Evolutionary conservation across 129 eudicot genomes (phyloP).

Genomic region (Lonicera japonica): DNA sequence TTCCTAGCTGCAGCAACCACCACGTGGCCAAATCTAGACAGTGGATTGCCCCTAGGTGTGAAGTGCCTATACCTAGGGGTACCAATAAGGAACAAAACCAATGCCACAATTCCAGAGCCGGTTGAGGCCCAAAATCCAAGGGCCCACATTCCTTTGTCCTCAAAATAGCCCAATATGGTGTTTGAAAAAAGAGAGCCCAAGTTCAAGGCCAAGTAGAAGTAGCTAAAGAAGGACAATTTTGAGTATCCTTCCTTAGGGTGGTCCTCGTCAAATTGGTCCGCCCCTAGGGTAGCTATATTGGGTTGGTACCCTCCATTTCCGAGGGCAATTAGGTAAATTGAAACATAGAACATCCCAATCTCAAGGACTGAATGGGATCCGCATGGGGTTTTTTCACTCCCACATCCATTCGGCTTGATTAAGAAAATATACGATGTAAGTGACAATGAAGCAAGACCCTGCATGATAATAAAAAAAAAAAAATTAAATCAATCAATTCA

Average conservation of each 20-base stretch:
- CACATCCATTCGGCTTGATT: slow-evolving; percentile 70
- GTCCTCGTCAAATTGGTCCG: slow-evolving; percentile 82
- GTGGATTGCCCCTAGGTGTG: slow-evolving; percentile 57
- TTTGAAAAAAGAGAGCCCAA: slow-evolving; percentile 81
- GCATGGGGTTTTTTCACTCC: slow-evolving; percentile 41
- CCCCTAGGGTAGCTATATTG: slow-evolving; percentile 79
- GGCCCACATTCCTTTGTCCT: slow-evolving; percentile 66
- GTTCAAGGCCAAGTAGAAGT: slow-evolving; percentile 78
- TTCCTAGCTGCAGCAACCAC: slow-evolving; percentile 53
- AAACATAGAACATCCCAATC: slow-evolving; percentile 45
- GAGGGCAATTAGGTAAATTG: slow-evolving; percentile 69
- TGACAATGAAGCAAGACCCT: slow-evolving; percentile 65
- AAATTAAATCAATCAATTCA: too few species aligned
- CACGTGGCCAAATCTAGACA: slow-evolving; percentile 74
- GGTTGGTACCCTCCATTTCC: slow-evolving; percentile 95
- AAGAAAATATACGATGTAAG: slow-evolving; percentile 57
- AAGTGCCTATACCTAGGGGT: slow-evolving; percentile 70
- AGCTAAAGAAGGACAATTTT: slow-evolving; percentile 71
- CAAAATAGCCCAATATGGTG: slow-evolving; percentile 71
- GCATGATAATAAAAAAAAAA: slow-evolving; percentile 10
- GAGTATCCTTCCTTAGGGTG: slow-evolving; percentile 51
- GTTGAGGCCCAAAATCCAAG: slow-evolving; percentile 79
- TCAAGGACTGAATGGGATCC: slow-evolving; percentile 41
- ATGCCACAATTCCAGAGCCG: slow-evolving; percentile 52
- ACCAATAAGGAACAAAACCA: slow-evolving; percentile 58